These are phyloP conservation scores for Cystofilobasidium ferigula DNA, from an alignment of 768 basidiomycete species.

Conservation along the genomic window DNA sequence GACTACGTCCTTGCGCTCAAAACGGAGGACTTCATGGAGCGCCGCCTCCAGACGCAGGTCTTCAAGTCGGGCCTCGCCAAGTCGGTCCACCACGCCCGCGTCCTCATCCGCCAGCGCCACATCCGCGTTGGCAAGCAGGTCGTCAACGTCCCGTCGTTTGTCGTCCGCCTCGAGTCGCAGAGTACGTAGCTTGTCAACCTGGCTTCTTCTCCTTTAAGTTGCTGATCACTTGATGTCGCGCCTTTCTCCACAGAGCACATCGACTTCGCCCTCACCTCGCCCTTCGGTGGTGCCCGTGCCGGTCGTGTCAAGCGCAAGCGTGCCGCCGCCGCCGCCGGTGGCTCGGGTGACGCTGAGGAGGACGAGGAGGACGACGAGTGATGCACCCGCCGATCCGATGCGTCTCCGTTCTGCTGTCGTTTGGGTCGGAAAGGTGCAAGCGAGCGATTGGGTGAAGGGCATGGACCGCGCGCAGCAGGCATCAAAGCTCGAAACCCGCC, in stretches of 20 bases:
- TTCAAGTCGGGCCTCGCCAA: conserved; percentile 95
- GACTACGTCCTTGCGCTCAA: conserved; percentile 89
- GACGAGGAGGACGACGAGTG: conserved; percentile 53
- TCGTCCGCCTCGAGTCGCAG: conserved; percentile 98
- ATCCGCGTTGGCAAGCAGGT: conserved; percentile 86
- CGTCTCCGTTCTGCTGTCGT: no score
- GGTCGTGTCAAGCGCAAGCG: conserved; percentile 73
- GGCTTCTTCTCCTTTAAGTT: not conserved
- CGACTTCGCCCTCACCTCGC: conserved; percentile 94
- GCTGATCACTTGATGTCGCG: conserved; percentile 1
- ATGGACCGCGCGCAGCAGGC: no score
- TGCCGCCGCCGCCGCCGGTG: conserved; percentile 81
- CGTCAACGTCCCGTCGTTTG: conserved; percentile 96
- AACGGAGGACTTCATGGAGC: conserved; percentile 99
- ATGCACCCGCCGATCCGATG: no score
- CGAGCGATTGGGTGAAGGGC: no score
- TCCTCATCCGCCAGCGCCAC: conserved; percentile 81
- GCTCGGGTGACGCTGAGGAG: conserved; percentile 55
- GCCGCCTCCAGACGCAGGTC: conserved; percentile 96
- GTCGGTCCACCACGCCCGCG: conserved; percentile 96
- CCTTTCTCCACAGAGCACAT: conserved; percentile 52
- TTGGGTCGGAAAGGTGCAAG: no score
- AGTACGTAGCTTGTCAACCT: conserved; percentile 39
- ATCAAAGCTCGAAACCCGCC: no score
- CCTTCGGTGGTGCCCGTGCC: conserved; percentile 85